Base-by-base conservation (phyloP, 306 rosid genomes). In the Quercus cerris region DNA sequence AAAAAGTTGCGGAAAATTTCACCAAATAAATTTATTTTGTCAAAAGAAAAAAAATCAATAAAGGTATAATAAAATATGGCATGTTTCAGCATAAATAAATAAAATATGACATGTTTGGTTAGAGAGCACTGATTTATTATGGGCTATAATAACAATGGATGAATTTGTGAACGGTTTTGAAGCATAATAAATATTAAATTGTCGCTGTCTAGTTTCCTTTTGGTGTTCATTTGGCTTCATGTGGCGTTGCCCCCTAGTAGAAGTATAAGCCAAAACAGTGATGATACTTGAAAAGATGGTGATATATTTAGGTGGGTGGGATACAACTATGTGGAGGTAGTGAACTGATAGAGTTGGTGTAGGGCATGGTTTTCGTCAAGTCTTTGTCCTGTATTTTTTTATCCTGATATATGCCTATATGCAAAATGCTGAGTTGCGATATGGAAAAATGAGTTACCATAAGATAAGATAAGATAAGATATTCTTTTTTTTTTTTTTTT, bases 171-270 rank as follows among this genome's bases (percentile, higher is more conserved):
- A 6, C 2, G 46, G 46, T 41, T 41, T 41, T 41, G 83, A 59
- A 80, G 62, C 54, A 27, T 68, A n/a, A 59, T 74, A 51, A 15
- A 31, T 19, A 35, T 56, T 35, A 62, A 56, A 49, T 31, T 64
- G 89, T 86, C 85, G 56, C 51, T 70, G 54, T 86, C 85, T 66
- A 44, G 61, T 63, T 82, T 75, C 64, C 46, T 33, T 74, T 13
- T 52, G 58, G 64, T 61, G 71, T 12, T 35, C 17, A 49, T 19
- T 81, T 57, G 67, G 25, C 28, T 71, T 31, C 76, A 72, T 82
- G 80, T 87, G 85, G 56, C 49, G 38, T 58, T 58, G 77, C 75
- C 77, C 31, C 27, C 33, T 18, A 58, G 1, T 49, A 1, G 9
- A 59, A 20, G 19, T 52, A 74, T 67, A 77, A 71, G 75, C 74